These are phyloP conservation scores for Calonectria hawksworthii DNA, from an alignment of 2,329 filamentous ascomycete species.

Conservation along the genomic window DNA sequence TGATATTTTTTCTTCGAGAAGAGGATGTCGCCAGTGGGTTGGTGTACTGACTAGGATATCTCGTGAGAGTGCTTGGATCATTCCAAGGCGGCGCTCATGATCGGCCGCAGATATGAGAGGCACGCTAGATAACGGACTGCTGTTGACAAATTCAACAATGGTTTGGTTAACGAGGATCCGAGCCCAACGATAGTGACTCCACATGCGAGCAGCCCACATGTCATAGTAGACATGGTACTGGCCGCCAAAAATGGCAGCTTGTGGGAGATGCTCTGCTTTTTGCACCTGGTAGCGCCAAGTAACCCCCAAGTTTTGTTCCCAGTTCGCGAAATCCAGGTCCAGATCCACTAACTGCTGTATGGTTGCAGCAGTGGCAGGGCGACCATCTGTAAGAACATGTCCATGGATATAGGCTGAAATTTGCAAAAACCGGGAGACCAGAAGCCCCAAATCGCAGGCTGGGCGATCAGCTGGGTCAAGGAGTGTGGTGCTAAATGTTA, in stretches of 20 bases:
- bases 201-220: slow-evolving; percentile 67
- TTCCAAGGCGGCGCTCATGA: slow-evolving; percentile 49
- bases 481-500: slow-evolving; percentile 54
- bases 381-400: slow-evolving; percentile 55
- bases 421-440: slow-evolving; percentile 57
- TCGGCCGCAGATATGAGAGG: slow-evolving; percentile 48
- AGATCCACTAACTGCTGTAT: slow-evolving; percentile 57
- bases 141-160: slow-evolving; percentile 58
- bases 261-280: slow-evolving; percentile 50
- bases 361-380: slow-evolving; percentile 49
- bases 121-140: slow-evolving; percentile 55
- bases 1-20: slow-evolving; percentile 53
- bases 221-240: slow-evolving; percentile 69
- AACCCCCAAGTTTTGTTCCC: slow-evolving; percentile 53
- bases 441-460: slow-evolving; percentile 56
- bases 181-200: slow-evolving; percentile 72
- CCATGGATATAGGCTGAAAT: slow-evolving; percentile 53
- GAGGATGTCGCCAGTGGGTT: slow-evolving; percentile 66
- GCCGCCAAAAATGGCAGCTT: slow-evolving; percentile 62
- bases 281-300: slow-evolving; percentile 56
- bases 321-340: slow-evolving; percentile 55
- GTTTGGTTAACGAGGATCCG: slow-evolving; percentile 67
- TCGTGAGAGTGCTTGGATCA: slow-evolving; percentile 55
- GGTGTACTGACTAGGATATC: slow-evolving; percentile 63
- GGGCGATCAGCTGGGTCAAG: slow-evolving; percentile 55